Percentiles rank a stretch among this genome's conserved stretches.
Conservation (phyloP, 225 moss, liverwort and hornwort species). For the Thuidium tamariscinum region DNA sequence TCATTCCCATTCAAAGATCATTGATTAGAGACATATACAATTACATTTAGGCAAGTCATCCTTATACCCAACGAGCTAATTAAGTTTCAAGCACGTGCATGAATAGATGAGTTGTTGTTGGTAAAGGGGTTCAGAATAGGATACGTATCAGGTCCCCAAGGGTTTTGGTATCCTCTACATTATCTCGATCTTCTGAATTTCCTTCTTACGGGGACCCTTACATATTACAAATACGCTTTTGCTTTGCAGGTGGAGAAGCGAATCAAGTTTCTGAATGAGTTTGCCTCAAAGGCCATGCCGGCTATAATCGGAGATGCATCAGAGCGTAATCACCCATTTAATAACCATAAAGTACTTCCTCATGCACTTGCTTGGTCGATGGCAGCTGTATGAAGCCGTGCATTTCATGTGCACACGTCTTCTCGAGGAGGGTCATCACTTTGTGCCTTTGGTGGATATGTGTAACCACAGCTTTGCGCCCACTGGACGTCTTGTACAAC, state of each 20-base stretch:
- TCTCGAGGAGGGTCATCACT: slow-evolving; percentile 25
- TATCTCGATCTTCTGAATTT: background rate
- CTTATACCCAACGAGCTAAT: background rate
- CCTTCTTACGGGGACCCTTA: background rate
- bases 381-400: slow-evolving; percentile 70
- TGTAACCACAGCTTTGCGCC: slow-evolving; percentile 72
- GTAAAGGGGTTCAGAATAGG: background rate
- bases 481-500: slow-evolving; percentile 44
- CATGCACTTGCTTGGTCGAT: slow-evolving; percentile 60
- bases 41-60: background rate
- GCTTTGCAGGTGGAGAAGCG: slow-evolving; percentile 40
- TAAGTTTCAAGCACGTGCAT: background rate
- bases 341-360: slow-evolving; percentile 28
- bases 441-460: slow-evolving; percentile 65
- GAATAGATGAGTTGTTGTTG: background rate
- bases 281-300: slow-evolving; percentile 35
- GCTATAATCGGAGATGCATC: background rate
- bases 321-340: slow-evolving; percentile 28
- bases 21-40: background rate
- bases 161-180: background rate
- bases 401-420: slow-evolving; percentile 28
- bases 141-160: background rate
- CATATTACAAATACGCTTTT: background rate
- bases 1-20: background rate
- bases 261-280: slow-evolving; percentile 33